phyloP scores from a whole-genome alignment of 306 rosid genomes.

The Sphenostylis stenocarpa region DNA sequence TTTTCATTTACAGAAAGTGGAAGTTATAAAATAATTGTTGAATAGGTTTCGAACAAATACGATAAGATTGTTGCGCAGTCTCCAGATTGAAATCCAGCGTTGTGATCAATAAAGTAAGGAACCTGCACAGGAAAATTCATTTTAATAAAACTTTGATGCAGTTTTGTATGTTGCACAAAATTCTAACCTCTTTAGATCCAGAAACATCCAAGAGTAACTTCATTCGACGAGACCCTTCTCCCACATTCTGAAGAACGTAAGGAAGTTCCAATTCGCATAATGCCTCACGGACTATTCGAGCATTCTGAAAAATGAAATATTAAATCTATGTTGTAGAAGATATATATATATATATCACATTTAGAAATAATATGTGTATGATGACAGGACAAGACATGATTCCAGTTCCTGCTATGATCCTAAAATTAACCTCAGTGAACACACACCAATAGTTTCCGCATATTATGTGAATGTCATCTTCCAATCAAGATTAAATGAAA shows the following conservation, averaged over 20 bases:
- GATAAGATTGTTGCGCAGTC: constrained; percentile 68
- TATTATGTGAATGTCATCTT: constrained; percentile 13
- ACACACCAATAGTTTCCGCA: constrained; percentile 14
- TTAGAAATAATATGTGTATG: not conserved
- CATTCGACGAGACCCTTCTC: constrained; percentile 66
- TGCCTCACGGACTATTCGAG: constrained; percentile 92
- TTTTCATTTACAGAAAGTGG: not conserved
- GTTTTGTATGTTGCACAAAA: not conserved
- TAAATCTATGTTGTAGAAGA: constrained; percentile 13
- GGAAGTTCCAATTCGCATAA: constrained; percentile 96
- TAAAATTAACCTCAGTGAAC: not conserved
- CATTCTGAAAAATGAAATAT: constrained; percentile 50
- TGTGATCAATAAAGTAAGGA: constrained; percentile 77
- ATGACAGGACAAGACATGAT: too few relatives aligned
- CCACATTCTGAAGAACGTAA: constrained; percentile 82
- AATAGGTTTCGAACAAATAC: constrained; percentile 70
- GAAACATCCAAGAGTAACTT: constrained; percentile 57
- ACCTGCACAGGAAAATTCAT: constrained; percentile 52
- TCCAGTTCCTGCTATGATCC: too few relatives aligned
- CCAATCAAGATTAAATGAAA: constrained; percentile 3
- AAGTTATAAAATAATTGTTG: constrained; percentile 40
- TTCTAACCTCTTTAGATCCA: constrained; percentile 73
- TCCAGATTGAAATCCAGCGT: constrained; percentile 65
- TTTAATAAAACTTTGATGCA: constrained; percentile 4
- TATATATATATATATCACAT: not conserved